Percentiles rank a stretch among this genome's conserved stretches.
Evolutionary conservation across 1,284 basidiomycete genomes (phyloP).

Genomic region (Phellopilus nigrolimitatus): DNA sequence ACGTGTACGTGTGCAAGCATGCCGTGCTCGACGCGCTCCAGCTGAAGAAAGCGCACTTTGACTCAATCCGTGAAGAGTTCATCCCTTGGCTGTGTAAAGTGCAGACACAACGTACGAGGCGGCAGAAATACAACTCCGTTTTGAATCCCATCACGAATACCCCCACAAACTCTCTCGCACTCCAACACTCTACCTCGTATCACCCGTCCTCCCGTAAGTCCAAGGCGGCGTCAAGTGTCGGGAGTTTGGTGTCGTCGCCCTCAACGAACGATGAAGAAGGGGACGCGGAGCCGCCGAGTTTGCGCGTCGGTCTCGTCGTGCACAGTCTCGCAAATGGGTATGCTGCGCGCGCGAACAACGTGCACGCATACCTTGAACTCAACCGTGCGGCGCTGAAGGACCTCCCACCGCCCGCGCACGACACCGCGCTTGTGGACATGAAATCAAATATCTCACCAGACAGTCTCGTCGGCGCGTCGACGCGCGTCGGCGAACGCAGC

Average conservation of each 20-base stretch:
- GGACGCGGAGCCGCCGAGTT: conserved; percentile 34
- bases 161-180: conserved; percentile 36
- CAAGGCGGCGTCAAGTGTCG: conserved; percentile 18
- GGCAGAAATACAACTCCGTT: conserved; percentile 52
- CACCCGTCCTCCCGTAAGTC: conserved; percentile 21
- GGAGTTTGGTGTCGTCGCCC: conserved; percentile 41
- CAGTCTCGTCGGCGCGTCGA: conserved; percentile 77
- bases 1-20: conserved; percentile 83
- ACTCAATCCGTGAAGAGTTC: conserved; percentile 83
- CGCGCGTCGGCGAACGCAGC: conserved; percentile 78
- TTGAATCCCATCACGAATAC: conserved; percentile 38
- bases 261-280: conserved; percentile 37
- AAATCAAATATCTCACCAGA: conserved; percentile 85
- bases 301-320: conserved; percentile 58
- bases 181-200: conserved; percentile 56
- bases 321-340: conserved; percentile 54
- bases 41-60: conserved; percentile 57
- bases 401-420: conserved; percentile 46
- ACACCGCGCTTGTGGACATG: conserved; percentile 61
- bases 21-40: conserved; percentile 71
- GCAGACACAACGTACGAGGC: conserved; percentile 63
- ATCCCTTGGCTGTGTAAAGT: conserved; percentile 86
- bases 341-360: conserved; percentile 78
- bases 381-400: conserved; percentile 54
- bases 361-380: conserved; percentile 77